Evolutionary conservation across 768 basidiomycete genomes (phyloP).

Genomic region (Rhodocollybia butyracea): DNA sequence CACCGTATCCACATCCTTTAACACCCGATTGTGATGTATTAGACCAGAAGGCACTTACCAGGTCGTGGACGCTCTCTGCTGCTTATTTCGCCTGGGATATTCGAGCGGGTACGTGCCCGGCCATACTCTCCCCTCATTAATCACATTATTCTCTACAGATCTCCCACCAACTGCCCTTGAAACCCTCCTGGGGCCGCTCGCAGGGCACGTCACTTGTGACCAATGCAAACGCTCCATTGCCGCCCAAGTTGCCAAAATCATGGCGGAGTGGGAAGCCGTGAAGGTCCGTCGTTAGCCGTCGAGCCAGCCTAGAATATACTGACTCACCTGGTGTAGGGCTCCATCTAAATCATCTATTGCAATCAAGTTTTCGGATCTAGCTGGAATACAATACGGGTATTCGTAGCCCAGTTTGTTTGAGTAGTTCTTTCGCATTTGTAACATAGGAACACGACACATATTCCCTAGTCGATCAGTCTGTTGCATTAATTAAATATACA

Average conservation of each 20-base stretch:
- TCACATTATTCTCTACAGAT: not conserved
- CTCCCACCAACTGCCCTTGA: not conserved
- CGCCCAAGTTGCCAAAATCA: not conserved
- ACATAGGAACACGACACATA: no score
- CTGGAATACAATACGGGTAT: no score
- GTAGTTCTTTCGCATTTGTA: no score
- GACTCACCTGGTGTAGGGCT: not conserved
- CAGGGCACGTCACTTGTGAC: not conserved
- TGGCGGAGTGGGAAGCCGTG: not conserved
- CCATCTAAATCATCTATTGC: not conserved
- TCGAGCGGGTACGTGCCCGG: not conserved
- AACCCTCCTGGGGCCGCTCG: not conserved
- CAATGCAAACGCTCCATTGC: not conserved
- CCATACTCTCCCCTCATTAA: no score
- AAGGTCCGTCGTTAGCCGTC: not conserved
- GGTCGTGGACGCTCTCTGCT: not conserved
- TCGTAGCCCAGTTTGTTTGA: no score
- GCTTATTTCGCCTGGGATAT: conserved; percentile 1
- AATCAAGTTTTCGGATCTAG: no score
- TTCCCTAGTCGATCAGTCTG: no score
- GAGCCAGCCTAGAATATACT: no score
- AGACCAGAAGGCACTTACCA: not conserved
- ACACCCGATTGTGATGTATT: conserved; percentile 1
- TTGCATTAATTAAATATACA: no score
- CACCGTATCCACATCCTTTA: conserved; percentile 1